Conservation (phyloP, 225 moss, liverwort and hornwort genomes). For the Rhytidiadelphus loreus region DNA sequence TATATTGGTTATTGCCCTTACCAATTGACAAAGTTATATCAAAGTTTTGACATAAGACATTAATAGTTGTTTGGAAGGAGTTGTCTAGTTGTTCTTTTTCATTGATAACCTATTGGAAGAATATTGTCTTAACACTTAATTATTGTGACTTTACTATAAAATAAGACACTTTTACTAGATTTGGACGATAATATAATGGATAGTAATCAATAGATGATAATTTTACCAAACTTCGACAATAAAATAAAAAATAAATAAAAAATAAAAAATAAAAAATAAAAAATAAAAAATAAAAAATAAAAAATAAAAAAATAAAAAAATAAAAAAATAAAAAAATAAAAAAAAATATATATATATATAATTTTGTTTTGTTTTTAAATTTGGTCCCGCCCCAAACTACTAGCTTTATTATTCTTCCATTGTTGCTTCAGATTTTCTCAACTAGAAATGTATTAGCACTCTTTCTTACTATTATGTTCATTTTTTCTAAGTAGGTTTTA, state of each 20-base stretch:
- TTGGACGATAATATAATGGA: too few relatives aligned
- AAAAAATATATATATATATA: neutral
- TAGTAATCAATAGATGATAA: too few relatives aligned
- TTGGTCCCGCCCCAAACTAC: accelerated
- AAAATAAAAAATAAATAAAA: too few relatives aligned
- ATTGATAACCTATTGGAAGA: neutral
- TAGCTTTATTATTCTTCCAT: neutral
- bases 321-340: too few relatives aligned
- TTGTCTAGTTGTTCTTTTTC: neutral
- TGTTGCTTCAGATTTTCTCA: neutral
- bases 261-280: too few relatives aligned
- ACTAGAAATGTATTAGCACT: neutral
- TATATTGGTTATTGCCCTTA: too few relatives aligned
- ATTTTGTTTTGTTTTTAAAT: too few relatives aligned
- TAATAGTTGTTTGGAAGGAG: neutral
- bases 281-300: too few relatives aligned
- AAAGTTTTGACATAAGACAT: neutral
- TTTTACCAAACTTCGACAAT: neutral
- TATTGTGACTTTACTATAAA: neutral
- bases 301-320: too few relatives aligned
- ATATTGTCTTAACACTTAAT: neutral
- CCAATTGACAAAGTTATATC: too few relatives aligned
- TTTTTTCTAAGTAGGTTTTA: neutral
- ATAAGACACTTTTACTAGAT: neutral
- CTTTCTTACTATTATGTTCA: neutral